Conservation (phyloP, 2,329 filamentous ascomycete species). For the Alternaria longipes region DNA sequence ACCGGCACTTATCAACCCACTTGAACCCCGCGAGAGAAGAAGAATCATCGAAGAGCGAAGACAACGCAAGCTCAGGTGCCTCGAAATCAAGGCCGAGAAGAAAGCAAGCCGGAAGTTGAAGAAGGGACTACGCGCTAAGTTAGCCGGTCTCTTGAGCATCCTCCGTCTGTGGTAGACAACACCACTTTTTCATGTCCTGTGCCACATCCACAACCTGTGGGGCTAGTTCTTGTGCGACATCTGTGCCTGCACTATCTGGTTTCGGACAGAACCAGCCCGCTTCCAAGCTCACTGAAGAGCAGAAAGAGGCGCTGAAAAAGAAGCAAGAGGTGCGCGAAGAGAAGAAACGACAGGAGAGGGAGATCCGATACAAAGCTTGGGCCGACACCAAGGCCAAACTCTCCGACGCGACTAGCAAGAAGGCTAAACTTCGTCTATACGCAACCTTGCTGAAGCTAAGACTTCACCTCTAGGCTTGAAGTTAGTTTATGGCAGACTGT, state of each 20-base stretch:
- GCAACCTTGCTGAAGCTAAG: conserved; percentile 2
- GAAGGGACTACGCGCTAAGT: neutral
- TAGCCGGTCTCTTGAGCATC: conserved; percentile 1
- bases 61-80: conserved; percentile 2
- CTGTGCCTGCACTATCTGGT: neutral
- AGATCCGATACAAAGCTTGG: neutral
- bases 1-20: neutral
- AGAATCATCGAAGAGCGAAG: conserved; percentile 6
- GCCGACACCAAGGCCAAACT: conserved; percentile 2
- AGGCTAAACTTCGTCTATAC: conserved; percentile 6
- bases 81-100: neutral
- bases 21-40: neutral
- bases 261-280: no score
- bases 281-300: neutral
- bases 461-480: neutral
- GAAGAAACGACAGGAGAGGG: neutral
- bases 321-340: neutral
- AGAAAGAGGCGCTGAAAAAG: neutral
- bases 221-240: neutral
- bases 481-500: neutral
- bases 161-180: conserved; percentile 3
- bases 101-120: neutral
- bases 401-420: neutral
- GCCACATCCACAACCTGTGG: neutral
- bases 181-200: neutral